phyloP scores from a whole-genome alignment of 768 basidiomycete genomes.

The Phanerochaete sordida region DNA sequence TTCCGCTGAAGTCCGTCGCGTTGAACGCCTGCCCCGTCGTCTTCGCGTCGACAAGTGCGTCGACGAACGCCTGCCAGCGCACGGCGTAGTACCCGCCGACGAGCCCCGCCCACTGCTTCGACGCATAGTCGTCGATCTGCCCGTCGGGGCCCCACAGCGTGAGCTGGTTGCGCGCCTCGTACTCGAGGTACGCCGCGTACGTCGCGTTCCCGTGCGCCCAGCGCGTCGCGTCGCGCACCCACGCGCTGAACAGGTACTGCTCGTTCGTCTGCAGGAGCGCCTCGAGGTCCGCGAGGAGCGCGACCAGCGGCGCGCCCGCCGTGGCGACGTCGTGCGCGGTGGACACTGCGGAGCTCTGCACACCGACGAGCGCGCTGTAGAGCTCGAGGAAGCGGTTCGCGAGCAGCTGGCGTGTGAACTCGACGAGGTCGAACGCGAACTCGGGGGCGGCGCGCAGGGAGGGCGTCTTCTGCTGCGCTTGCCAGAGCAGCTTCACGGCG shows the following conservation, averaged over 20 bases:
- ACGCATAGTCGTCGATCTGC: constrained; percentile 39
- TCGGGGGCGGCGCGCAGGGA: constrained; percentile 26
- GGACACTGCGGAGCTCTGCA: constrained; percentile 22
- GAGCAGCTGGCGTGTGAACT: constrained; percentile 37
- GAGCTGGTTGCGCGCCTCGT: constrained; percentile 38
- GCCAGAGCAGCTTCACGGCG: constrained; percentile 21
- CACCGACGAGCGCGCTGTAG: constrained; percentile 29
- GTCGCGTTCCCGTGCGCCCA: constrained; percentile 28
- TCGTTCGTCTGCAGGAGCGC: constrained; percentile 28
- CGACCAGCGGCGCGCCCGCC: constrained; percentile 26
- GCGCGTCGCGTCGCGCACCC: constrained; percentile 31
- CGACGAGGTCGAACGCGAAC: constrained; percentile 36
- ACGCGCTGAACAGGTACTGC: constrained; percentile 31
- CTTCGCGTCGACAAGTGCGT: constrained; percentile 28
- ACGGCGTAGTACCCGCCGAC: constrained; percentile 32
- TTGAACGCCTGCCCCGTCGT: constrained; percentile 26
- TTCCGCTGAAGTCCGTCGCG: constrained; percentile 16
- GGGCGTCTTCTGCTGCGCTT: constrained; percentile 11
- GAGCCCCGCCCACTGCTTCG: constrained; percentile 39
- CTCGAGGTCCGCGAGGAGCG: constrained; percentile 33
- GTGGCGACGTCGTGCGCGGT: constrained; percentile 20
- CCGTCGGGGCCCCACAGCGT: constrained; percentile 42
- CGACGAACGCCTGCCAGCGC: constrained; percentile 35
- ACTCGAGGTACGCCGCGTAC: constrained; percentile 34
- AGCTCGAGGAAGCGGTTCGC: constrained; percentile 33